Base-by-base conservation (phyloP, 768 basidiomycete species). In the Boletus coccyginus region DNA sequence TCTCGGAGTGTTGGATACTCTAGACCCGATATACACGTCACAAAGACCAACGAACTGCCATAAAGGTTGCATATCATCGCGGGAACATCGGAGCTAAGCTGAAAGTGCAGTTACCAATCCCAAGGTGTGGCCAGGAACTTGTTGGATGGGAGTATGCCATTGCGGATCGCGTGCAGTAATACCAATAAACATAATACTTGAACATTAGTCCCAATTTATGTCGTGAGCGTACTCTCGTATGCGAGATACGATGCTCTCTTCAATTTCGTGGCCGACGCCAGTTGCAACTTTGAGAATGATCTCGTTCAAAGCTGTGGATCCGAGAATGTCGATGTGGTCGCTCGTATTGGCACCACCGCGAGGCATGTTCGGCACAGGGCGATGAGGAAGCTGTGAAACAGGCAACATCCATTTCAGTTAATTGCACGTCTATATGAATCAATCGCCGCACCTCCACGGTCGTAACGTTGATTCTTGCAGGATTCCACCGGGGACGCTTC, bases 281-380 rank as follows among this genome's bases (percentile, higher is more conserved):
- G 93, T 88, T 32, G 88, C 95, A 8, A 97, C 88, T 71, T 92
- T 88, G 32, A 97, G 70, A 54, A 98, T 82, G n/a, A 97, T 85
- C 68, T 94, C 90, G 70, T 96, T 98, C 56, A 98, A 66, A 13
- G 81, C 80, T 0, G 84, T 88, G 11, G 91, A 87, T 8, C 95
- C 85, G 27, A 87, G 77, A 52, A 92, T 83, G 70, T 92, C 95
- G 35, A 98, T 86, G 65, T 97, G 93, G 68, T 96, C 92, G 46
- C 89, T 85, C 1, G 95, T 96, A 58, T 88, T 90, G 3, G 94
- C 91, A 2, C 95, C 97, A 40, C 97, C 96, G 31, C 96, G 83
- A 49, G 83, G 96, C 61, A 83, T 91, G 41, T 72, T 84, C 52
- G 75, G 60, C 46, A 85, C 77, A 9, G 94, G 95, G 12, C 78